phyloP scores from a whole-genome alignment of 1,139 yeast genomes.

The Magnusiomyces tetraspermus region DNA sequence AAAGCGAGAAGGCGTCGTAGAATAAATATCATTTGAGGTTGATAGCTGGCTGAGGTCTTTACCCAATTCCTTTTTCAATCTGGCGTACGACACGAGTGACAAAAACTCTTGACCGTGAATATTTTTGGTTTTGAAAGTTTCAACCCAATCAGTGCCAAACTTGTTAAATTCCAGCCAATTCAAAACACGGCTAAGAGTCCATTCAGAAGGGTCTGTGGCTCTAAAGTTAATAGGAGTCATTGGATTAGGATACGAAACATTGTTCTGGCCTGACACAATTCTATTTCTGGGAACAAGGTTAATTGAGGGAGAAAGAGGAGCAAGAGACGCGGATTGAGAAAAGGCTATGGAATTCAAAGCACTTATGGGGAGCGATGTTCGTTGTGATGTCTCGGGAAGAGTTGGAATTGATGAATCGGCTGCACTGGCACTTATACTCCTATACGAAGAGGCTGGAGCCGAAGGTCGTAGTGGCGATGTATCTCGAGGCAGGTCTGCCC shows the following conservation, averaged over 20 bases:
- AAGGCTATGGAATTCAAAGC: too few relatives aligned
- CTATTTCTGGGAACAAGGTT: slow-evolving; percentile 14
- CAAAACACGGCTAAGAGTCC: slow-evolving; percentile 62
- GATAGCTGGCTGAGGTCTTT: slow-evolving; percentile 34
- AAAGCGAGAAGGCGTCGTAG: slow-evolving; percentile 46
- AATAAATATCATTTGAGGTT: slow-evolving; percentile 35
- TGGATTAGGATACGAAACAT: slow-evolving; percentile 15
- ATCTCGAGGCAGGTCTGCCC: neutral
- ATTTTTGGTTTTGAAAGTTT: slow-evolving; percentile 49
- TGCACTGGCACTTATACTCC: neutral
- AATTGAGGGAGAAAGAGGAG: slow-evolving; percentile 13
- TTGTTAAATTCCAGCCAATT: slow-evolving; percentile 59
- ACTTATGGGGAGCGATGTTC: neutral
- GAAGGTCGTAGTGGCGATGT: neutral
- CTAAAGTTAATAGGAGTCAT: slow-evolving; percentile 24
- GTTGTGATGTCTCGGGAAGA: neutral
- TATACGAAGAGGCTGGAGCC: neutral
- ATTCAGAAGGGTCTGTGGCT: slow-evolving; percentile 37
- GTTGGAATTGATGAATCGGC: neutral
- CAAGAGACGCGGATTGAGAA: neutral
- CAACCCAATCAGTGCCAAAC: slow-evolving; percentile 67
- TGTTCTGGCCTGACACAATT: slow-evolving; percentile 16
- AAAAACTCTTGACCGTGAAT: slow-evolving; percentile 58
- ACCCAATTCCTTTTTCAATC: slow-evolving; percentile 29
- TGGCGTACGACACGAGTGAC: slow-evolving; percentile 59